Evolutionary conservation across 129 eudicot genomes (phyloP).

Genomic region (Logfia minima): DNA sequence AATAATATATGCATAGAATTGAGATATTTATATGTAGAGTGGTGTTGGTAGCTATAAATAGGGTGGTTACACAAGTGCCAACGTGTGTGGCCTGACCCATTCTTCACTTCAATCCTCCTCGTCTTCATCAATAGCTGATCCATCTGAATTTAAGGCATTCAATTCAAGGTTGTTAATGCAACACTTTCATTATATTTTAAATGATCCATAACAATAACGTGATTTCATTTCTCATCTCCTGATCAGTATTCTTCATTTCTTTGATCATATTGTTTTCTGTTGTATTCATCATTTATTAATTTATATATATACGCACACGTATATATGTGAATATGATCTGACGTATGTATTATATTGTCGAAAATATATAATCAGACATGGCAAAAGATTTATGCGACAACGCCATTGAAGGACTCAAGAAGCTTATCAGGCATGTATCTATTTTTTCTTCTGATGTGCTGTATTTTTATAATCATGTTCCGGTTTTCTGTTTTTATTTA

Average conservation of each 20-base stretch:
- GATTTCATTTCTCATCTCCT: too few species aligned
- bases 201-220: not conserved
- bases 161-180: too few species aligned
- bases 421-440: conserved; percentile 59
- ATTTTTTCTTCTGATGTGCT: too few species aligned
- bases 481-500: not conserved
- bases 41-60: conserved; percentile 29
- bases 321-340: not conserved
- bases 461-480: too few species aligned
- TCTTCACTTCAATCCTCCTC: conserved; percentile 9
- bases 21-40: not conserved
- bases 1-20: not conserved
- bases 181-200: not conserved
- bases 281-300: not conserved
- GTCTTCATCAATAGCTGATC: conserved; percentile 11
- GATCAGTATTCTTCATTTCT: too few species aligned
- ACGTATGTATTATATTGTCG: too few species aligned
- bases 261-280: not conserved
- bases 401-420: conserved; percentile 72
- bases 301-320: not conserved
- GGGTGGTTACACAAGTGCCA: conserved; percentile 27
- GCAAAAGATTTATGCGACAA: conserved; percentile 53
- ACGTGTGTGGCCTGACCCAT: conserved; percentile 36
- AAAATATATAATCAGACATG: conserved; percentile 33
- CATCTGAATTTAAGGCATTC: conserved; percentile 6